Conservation (phyloP, 495 filamentous ascomycete species). For the Hyaloscypha hepaticicola region DNA sequence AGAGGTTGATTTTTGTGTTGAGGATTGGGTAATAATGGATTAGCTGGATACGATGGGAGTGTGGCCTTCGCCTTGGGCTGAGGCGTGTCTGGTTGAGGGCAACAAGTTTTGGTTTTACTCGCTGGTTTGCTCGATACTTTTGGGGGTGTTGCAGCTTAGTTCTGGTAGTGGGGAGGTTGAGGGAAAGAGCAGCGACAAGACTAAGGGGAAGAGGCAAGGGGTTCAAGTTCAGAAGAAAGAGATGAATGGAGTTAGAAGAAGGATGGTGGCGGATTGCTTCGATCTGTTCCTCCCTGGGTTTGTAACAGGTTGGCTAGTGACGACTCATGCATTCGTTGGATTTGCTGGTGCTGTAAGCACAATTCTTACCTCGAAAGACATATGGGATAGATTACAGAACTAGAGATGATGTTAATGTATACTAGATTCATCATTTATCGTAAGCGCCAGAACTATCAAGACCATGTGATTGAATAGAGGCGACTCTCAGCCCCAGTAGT, state of each 20-base stretch:
- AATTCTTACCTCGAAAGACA: slow-evolving; percentile 51
- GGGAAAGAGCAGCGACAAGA: slow-evolving; percentile 4
- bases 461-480: too few species aligned
- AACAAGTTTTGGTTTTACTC: slow-evolving; percentile 67
- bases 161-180: not conserved
- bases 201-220: not conserved
- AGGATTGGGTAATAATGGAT: slow-evolving; percentile 13
- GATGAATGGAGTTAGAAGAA: slow-evolving; percentile 21
- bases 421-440: too few species aligned
- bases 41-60: slow-evolving; percentile 52
- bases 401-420: not conserved
- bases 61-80: slow-evolving; percentile 33
- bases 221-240: slow-evolving; percentile 18
- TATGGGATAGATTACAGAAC: slow-evolving; percentile 52
- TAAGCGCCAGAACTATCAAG: too few species aligned
- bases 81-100: slow-evolving; percentile 46
- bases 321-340: slow-evolving; percentile 45
- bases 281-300: slow-evolving; percentile 57
- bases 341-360: slow-evolving; percentile 58
- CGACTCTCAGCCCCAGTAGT: too few species aligned
- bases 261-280: slow-evolving; percentile 51
- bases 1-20: not conserved
- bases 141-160: slow-evolving; percentile 23
- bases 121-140: slow-evolving; percentile 35
- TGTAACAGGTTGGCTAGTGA: slow-evolving; percentile 54